Evolutionary conservation across 805 yeast genomes (phyloP).

Genomic region (Metschnikowia dekortorum): DNA sequence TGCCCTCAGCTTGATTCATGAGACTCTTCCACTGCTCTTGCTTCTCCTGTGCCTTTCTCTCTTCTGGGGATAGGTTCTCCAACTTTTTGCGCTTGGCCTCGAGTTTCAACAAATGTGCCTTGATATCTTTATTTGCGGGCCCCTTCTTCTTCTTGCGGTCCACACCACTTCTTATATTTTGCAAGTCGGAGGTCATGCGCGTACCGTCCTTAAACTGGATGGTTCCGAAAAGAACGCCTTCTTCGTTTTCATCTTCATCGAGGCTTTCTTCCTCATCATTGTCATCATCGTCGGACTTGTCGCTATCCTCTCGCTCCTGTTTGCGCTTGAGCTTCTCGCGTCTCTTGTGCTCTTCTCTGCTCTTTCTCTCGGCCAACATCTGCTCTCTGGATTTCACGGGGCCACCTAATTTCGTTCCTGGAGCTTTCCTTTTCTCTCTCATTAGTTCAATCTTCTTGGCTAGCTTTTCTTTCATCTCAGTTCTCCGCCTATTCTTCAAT

Average conservation of each 20-base stretch:
- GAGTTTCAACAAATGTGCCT: conserved; percentile 72
- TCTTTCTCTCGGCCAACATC: conserved; percentile 59
- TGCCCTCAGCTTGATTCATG: conserved; percentile 82
- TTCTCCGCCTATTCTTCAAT: conserved; percentile 51
- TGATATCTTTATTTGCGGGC: conserved; percentile 78
- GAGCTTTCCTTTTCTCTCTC: conserved; percentile 84
- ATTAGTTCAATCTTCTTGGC: conserved; percentile 65
- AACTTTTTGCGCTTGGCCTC: conserved; percentile 70
- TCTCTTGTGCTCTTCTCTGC: conserved; percentile 42
- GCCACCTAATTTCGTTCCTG: conserved; percentile 75
- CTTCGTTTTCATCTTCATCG: conserved; percentile 30
- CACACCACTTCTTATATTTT: conserved; percentile 44
- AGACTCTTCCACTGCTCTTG: conserved; percentile 84
- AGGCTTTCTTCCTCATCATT: conserved; percentile 26
- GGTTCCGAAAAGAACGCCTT: conserved; percentile 65
- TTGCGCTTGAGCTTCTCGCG: conserved; percentile 42
- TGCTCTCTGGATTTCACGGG: conserved; percentile 85
- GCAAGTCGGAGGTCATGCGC: conserved; percentile 68
- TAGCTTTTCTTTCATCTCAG: conserved; percentile 71
- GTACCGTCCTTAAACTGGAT: conserved; percentile 81
- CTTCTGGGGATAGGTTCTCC: conserved; percentile 53
- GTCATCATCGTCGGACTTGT: conserved; percentile 38
- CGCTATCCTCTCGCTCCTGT: conserved; percentile 34
- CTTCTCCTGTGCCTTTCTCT: conserved; percentile 56
- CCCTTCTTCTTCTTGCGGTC: conserved; percentile 65